These are phyloP conservation scores for Fusarium keratoplasticum DNA, from an alignment of 2,329 filamentous ascomycete species.

Conservation along the genomic window DNA sequence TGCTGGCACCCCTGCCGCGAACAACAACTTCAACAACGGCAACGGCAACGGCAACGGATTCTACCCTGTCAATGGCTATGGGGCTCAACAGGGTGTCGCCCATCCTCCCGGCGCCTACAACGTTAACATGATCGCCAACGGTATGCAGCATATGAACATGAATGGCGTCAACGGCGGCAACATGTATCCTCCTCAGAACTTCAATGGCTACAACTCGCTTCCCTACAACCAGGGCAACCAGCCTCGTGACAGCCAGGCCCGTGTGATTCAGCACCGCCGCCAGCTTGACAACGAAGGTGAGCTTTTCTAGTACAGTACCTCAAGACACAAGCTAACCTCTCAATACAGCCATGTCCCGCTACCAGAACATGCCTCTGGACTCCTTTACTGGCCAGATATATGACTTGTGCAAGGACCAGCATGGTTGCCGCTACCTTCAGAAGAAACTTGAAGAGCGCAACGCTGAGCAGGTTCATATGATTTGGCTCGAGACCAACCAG, in stretches of 20 bases:
- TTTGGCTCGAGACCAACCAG: constrained; percentile 92
- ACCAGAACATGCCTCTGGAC: constrained; percentile 85
- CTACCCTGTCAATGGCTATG: constrained; percentile 47
- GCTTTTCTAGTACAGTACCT: constrained; percentile 18
- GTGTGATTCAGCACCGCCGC: constrained; percentile 80
- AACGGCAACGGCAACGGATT: constrained; percentile 49
- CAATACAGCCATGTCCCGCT: constrained; percentile 76
- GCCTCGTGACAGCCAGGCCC: constrained; percentile 79
- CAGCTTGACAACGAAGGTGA: constrained; percentile 78
- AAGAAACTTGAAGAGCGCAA: constrained; percentile 95
- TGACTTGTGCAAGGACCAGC: constrained; percentile 94
- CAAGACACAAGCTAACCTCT: constrained; percentile 43
- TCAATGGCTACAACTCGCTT: constrained; percentile 65
- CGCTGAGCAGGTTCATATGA: constrained; percentile 86
- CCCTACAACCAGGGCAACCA: constrained; percentile 64
- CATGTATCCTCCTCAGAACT: constrained; percentile 69
- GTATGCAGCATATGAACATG: constrained; percentile 75
- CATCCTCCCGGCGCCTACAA: constrained; percentile 46
- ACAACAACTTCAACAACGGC: constrained; percentile 45
- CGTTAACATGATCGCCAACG: constrained; percentile 68
- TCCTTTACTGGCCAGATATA: constrained; percentile 87
- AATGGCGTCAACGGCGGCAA: constrained; percentile 54
- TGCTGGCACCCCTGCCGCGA: constrained; percentile 36
- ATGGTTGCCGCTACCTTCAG: constrained; percentile 96
- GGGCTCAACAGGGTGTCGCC: constrained; percentile 44